phyloP scores from a whole-genome alignment of 2,329 filamentous ascomycete species.

The Coniochaeta sp. region DNA sequence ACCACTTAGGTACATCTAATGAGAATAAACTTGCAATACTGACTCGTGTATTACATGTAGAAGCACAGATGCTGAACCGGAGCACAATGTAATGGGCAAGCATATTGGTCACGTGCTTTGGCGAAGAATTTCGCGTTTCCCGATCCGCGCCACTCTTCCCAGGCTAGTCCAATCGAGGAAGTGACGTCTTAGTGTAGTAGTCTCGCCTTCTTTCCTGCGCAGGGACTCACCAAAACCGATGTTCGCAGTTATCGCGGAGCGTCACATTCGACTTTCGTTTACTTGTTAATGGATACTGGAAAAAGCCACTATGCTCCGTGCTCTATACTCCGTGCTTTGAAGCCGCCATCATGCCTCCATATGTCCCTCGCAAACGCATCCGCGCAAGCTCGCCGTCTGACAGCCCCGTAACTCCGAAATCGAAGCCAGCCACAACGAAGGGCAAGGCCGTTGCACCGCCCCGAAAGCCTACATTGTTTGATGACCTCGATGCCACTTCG shows the following conservation, averaged over 20 bases:
- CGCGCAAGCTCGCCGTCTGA: constrained; percentile 32
- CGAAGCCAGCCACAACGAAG: constrained; percentile 18
- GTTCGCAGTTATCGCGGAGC: too few species aligned
- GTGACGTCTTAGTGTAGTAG: neutral
- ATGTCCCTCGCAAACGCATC: constrained; percentile 59
- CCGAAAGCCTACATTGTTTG: constrained; percentile 52
- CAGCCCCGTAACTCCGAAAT: constrained; percentile 16
- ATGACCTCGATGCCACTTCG: constrained; percentile 47
- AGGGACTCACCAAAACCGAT: too few species aligned
- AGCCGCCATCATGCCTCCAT: constrained; percentile 58
- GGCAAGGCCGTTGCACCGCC: constrained; percentile 20
- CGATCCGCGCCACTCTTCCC: neutral
- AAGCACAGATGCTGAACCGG: too few species aligned
- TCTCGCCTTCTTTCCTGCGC: too few species aligned
- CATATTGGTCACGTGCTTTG: neutral
- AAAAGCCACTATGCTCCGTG: neutral
- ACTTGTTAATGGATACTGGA: too few species aligned
- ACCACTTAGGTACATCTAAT: too few species aligned
- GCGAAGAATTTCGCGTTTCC: neutral
- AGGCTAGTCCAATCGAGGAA: neutral
- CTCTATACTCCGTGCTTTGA: too few species aligned
- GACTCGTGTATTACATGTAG: too few species aligned
- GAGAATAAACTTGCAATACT: too few species aligned
- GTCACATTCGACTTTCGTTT: too few species aligned
- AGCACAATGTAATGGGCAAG: neutral